Evolutionary conservation across 2,329 filamentous ascomycete species (phyloP), one percentile per base, ranked within the genome.

Genomic region (Colletotrichum cereale): DNA sequence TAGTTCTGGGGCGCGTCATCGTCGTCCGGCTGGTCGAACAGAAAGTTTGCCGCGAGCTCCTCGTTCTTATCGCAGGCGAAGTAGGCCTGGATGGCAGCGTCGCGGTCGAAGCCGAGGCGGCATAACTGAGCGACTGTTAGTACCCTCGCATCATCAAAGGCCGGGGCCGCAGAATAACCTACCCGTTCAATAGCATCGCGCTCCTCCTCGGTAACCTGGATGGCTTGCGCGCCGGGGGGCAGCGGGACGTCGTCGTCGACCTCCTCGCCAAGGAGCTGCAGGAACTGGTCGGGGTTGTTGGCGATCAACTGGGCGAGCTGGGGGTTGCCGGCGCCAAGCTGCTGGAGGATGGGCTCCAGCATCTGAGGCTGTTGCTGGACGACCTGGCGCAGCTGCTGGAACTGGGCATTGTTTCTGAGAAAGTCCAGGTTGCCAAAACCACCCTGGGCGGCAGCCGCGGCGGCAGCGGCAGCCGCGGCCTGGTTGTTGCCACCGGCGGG

Each of bases 41-140:
- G 87, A 83, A 98, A 98, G 84, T 99, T 99, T 74, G 96, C 96
- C 0, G 96, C 96, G 62, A 99, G 88, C 83, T 99, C 96, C 84
- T 99, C 96, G 82, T 99, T 98, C 89, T 98, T 99, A 84, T 99
- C 96, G 82, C 96, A 99, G 42, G 96, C 96, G 80, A 99, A 99
- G 85, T 98, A 99, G 34, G 96, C 96, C 84, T 99, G 96, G 76
- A 98, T 97, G 62, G 96, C 96, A 77, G 95, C 90, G 77, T 98
- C 95, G 72, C 95, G 91, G 77, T 96, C 91, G 81, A 99, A 99
- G 44, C 96, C 96, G 55, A 99, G 91, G 74, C 93, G 92, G 84
- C 94, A 97, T 79, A 99, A 87, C 93, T 97, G 74, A 62, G 24
- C 14, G 8, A 6, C 14, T 29, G 50, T 67, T 57, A 71, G 68